A percentile compares a stretch with the other conserved stretches of the same genome.
These are phyloP conservation scores for Triticum monococcum DNA, from an alignment of 176 grass and related monocot genomes.

Conservation along the genomic window DNA sequence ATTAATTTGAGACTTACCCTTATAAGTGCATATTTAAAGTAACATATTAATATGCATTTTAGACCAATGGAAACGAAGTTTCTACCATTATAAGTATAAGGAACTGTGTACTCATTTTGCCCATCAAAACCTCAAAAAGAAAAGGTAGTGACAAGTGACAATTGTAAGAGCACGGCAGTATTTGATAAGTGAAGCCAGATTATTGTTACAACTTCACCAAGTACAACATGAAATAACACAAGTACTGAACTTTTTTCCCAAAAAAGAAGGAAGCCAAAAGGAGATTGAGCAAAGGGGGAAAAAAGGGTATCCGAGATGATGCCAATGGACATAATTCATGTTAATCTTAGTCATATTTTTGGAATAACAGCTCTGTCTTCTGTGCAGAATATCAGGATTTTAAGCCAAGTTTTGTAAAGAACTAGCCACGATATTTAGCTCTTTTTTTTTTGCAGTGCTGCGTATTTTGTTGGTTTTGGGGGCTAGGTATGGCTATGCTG, in stretches of 20 bases:
- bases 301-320: neutral
- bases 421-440: neutral
- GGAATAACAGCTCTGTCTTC: neutral
- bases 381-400: neutral
- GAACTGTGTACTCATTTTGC: neutral
- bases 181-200: neutral
- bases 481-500: neutral
- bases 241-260: neutral
- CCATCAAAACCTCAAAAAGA: neutral
- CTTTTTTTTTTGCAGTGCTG: neutral
- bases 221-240: conserved; percentile 14
- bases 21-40: neutral
- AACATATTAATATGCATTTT: conserved; percentile 7
- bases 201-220: neutral
- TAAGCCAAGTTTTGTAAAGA: neutral
- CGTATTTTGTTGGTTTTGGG: neutral
- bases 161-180: neutral
- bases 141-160: neutral
- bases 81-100: neutral
- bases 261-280: neutral
- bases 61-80: neutral
- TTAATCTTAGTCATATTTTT: neutral
- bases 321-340: neutral
- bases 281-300: neutral
- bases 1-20: too few relatives aligned